Conservation (phyloP, 2,329 filamentous ascomycete species). For the Sporothrix inflata region DNA sequence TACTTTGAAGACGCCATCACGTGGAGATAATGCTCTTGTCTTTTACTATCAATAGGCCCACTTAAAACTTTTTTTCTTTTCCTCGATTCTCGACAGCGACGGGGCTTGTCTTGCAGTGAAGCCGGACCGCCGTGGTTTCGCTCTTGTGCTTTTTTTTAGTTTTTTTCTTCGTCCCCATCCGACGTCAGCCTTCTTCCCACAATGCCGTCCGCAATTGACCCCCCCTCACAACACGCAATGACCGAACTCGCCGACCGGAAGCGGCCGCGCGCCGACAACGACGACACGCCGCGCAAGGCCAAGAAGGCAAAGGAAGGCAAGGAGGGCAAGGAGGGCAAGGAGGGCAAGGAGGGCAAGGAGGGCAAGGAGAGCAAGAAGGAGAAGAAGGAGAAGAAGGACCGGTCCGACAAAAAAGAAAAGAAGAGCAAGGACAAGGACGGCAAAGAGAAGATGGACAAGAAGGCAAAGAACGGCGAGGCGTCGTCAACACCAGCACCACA, state of each 20-base stretch:
- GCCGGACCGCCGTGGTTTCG: neutral
- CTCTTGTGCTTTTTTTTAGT: neutral
- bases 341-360: conserved; percentile 16
- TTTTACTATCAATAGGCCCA: neutral
- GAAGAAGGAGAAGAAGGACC: conserved; percentile 22
- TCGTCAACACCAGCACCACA: neutral
- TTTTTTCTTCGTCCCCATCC: neutral
- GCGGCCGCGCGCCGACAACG: conserved; percentile 24
- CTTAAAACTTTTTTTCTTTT: conserved; percentile 30
- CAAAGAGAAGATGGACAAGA: neutral
- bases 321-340: conserved; percentile 11
- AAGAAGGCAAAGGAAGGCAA: conserved; percentile 31
- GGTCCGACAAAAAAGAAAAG: conserved; percentile 22
- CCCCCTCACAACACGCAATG: conserved; percentile 17
- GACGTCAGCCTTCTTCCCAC: neutral
- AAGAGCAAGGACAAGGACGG: conserved; percentile 19
- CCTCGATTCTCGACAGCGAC: neutral
- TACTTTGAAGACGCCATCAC: neutral
- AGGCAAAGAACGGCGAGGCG: neutral
- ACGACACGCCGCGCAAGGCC: conserved; percentile 27
- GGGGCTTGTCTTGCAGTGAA: neutral
- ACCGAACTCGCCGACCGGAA: conserved; percentile 25
- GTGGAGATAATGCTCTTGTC: neutral
- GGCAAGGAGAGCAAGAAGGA: conserved; percentile 22
- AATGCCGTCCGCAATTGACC: conserved; percentile 28